These are phyloP conservation scores for Phytophthora agathidicida DNA, from an alignment of 352 stramenopile species.

Conservation along the genomic window DNA sequence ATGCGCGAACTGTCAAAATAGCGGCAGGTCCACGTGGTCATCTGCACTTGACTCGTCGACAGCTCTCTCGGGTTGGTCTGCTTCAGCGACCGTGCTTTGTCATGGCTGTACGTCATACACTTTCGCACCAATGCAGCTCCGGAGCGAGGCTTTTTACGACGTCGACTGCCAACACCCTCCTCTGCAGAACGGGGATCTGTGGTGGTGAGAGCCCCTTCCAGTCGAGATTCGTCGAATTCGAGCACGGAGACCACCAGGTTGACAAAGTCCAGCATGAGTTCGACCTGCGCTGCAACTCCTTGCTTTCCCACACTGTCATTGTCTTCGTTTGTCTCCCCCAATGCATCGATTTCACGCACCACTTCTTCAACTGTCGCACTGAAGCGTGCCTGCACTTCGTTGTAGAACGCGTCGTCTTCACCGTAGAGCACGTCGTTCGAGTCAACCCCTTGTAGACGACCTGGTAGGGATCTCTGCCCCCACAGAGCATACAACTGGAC, in stretches of 20 bases:
- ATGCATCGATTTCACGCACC: constrained; percentile 51
- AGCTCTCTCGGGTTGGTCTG: constrained; percentile 8
- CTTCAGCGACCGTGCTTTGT: constrained; percentile 27
- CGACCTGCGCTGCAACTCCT: constrained; percentile 36
- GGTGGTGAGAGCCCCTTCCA: not conserved
- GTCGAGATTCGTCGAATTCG: constrained; percentile 35
- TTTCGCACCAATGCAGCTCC: constrained; percentile 48
- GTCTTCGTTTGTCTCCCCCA: constrained; percentile 9
- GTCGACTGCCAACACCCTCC: constrained; percentile 16
- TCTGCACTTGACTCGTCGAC: constrained; percentile 12
- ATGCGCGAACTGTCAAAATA: constrained; percentile 37
- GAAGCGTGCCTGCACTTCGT: constrained; percentile 56
- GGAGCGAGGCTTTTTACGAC: constrained; percentile 36
- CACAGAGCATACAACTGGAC: constrained; percentile 68
- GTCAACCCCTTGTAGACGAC: constrained; percentile 57
- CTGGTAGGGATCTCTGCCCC: constrained; percentile 51
- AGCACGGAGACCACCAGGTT: constrained; percentile 50
- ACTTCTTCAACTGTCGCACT: constrained; percentile 58
- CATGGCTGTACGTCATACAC: constrained; percentile 41
- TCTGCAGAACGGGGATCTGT: constrained; percentile 3
- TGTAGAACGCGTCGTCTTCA: constrained; percentile 55
- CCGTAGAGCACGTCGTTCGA: constrained; percentile 90
- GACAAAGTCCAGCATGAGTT: constrained; percentile 71
- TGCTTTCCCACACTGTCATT: not conserved
- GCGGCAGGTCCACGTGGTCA: constrained; percentile 17